Percentiles rank a stretch among this genome's conserved stretches.
phyloP scores from a whole-genome alignment of 768 basidiomycete genomes.

The Lactarius akahatsu region DNA sequence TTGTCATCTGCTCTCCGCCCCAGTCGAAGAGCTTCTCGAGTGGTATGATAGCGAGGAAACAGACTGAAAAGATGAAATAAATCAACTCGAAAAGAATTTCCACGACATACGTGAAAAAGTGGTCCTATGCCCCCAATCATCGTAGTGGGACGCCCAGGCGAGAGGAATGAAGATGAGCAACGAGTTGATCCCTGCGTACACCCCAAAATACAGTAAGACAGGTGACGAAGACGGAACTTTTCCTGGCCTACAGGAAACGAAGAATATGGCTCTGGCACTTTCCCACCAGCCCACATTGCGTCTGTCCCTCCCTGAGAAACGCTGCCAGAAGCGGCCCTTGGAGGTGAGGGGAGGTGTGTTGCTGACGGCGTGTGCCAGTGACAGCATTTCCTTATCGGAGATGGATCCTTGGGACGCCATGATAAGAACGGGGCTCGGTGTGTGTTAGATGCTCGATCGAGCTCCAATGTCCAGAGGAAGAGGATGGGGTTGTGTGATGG shows the following conservation, averaged over 20 bases:
- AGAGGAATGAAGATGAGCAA: slow-evolving; percentile 33
- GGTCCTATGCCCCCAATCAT: slow-evolving; percentile 19
- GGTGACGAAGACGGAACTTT: not conserved
- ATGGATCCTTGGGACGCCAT: not conserved
- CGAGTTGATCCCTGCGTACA: slow-evolving; percentile 29
- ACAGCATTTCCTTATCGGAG: not conserved
- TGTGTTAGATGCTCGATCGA: not conserved
- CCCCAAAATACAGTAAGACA: not conserved
- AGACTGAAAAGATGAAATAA: slow-evolving; percentile 42
- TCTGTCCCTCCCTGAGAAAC: slow-evolving; percentile 25
- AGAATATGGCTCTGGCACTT: slow-evolving; percentile 18
- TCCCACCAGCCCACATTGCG: slow-evolving; percentile 16
- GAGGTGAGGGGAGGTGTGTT: too few species aligned
- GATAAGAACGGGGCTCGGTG: too few species aligned
- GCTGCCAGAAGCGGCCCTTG: slow-evolving; percentile 9
- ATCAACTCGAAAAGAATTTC: not conserved
- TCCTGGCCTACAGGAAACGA: slow-evolving; percentile 23
- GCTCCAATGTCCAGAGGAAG: not conserved
- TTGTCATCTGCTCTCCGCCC: slow-evolving; percentile 55
- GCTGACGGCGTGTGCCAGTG: not conserved
- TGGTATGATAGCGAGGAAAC: slow-evolving; percentile 64
- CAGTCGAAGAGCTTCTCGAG: slow-evolving; percentile 67
- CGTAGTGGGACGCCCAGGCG: slow-evolving; percentile 35
- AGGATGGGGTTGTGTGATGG: not conserved
- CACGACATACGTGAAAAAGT: slow-evolving; percentile 32